Percentiles rank a stretch among this genome's conserved stretches.
Conservation (phyloP, 2,329 filamentous ascomycete species). For the Aspergillus novofumigatus region DNA sequence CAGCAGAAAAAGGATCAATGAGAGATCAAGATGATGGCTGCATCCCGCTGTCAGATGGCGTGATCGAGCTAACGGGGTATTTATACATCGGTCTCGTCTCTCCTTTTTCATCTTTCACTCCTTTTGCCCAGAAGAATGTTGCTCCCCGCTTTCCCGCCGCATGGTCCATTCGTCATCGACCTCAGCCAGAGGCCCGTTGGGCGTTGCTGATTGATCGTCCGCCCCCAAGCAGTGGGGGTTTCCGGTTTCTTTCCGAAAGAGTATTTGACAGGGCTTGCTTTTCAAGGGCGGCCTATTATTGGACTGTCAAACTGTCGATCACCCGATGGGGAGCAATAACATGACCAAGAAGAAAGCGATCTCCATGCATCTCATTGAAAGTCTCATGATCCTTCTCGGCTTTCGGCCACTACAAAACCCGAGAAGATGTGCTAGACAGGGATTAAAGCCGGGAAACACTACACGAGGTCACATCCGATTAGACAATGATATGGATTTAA, state of each 20-base stretch:
- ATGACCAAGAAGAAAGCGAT: background rate
- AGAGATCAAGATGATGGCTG: conserved; percentile 4
- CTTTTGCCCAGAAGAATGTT: no score
- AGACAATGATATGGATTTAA: background rate
- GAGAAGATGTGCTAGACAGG: background rate
- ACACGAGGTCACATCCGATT: background rate
- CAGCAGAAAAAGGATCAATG: conserved; percentile 1
- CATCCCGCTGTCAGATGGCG: conserved; percentile 3
- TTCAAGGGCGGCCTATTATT: background rate
- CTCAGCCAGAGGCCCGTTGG: no score
- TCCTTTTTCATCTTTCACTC: no score
- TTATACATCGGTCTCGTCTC: background rate
- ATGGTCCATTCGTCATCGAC: no score
- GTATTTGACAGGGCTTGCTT: background rate
- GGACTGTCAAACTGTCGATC: background rate
- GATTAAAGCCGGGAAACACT: background rate
- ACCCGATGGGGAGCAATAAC: background rate
- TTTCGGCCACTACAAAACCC: background rate
- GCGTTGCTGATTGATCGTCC: background rate
- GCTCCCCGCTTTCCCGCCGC: no score
- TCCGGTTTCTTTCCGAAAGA: background rate
- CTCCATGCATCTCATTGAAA: no score
- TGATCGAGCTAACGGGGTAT: background rate
- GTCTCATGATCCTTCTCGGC: background rate
- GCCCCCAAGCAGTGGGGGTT: background rate